Conservation (phyloP, 2,329 filamentous ascomycete species). For the Stachybotrys echinatus region DNA sequence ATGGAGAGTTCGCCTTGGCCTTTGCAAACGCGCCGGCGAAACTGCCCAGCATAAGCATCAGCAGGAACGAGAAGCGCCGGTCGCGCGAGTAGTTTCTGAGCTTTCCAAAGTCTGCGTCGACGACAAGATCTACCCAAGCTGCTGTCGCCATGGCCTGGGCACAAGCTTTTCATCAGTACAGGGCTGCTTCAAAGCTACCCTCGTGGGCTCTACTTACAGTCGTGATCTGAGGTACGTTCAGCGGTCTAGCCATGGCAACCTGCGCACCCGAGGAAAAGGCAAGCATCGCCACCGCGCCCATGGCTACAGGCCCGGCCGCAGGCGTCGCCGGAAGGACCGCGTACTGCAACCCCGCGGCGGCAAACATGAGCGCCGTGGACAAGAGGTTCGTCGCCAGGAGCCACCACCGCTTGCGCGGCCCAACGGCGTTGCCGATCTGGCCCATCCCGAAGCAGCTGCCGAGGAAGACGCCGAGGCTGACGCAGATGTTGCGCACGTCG, state of each 20-base stretch:
- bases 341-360: conserved; percentile 40
- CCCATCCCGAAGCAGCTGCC: conserved; percentile 49
- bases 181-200: no score
- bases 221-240: conserved; percentile 55
- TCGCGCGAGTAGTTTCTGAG: conserved; percentile 43
- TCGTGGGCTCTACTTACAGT: no score
- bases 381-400: conserved; percentile 46
- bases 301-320: conserved; percentile 28
- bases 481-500: conserved; percentile 47
- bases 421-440: conserved; percentile 49
- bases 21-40: conserved; percentile 46
- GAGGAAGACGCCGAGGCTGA: conserved; percentile 51
- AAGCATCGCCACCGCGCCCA: conserved; percentile 43
- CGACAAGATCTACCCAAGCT: conserved; percentile 55
- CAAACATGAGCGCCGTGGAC: conserved; percentile 52
- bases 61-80: conserved; percentile 43
- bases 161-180: no score
- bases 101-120: conserved; percentile 45
- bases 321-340: no score
- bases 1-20: no score
- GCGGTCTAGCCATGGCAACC: conserved; percentile 49
- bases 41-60: conserved; percentile 39
- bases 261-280: conserved; percentile 53
- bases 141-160: conserved; percentile 61
- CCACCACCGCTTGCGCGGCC: conserved; percentile 46